Evolutionary conservation across 2,329 filamentous ascomycete genomes (phyloP), one percentile per base, ranked within the genome.

Genomic region (Delphinella strobiligena): DNA sequence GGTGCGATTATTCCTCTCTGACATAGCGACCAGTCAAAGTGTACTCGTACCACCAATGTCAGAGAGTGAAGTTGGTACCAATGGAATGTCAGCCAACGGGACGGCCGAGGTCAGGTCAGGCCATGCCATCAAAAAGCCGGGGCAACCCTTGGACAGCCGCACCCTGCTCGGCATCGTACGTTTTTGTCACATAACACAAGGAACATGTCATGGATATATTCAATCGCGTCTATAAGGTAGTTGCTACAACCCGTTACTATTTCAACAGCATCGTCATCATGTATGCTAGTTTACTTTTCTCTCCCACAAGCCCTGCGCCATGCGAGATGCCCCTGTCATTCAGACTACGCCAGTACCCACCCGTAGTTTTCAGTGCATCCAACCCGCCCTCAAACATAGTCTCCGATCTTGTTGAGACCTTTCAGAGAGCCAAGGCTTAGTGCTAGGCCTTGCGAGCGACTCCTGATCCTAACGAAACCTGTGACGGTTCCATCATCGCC

Each of bases 381-480:
- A 27, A 7, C 22, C 12, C 22, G 22, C 22, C 33, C 40, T 47
- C 41, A 47, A 31, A 47, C 45, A 37, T 42, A 38, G 44, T 61
- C 58, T 19, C 55, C 58, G 47, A 60, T 58, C 64, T 89, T 91
- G 68, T 88, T 94, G 46, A 98, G 68, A 2, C 91, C 91, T 68
- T 96, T 98, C 54, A 98, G 69, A 36, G 86, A 93, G 22, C 91
- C 91, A 48, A 98, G 68, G 64, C 89, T 95, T 51, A 98, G 68
- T 9, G 91, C 91, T 55, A 98, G 69, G 36, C 91, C 91, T 67
- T 98, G 91, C 29, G 87, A 94, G 59, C 91, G 82, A 69, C 88
- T 95, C 65, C 91, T 80, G 75, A 98, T 98, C 59, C 91, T 80
- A 47, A 98, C 88, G 62, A 98, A 98, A 33, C 91, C 91, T 31